Conservation (phyloP, 2,329 filamentous ascomycete species). For the Microsporum canis region DNA sequence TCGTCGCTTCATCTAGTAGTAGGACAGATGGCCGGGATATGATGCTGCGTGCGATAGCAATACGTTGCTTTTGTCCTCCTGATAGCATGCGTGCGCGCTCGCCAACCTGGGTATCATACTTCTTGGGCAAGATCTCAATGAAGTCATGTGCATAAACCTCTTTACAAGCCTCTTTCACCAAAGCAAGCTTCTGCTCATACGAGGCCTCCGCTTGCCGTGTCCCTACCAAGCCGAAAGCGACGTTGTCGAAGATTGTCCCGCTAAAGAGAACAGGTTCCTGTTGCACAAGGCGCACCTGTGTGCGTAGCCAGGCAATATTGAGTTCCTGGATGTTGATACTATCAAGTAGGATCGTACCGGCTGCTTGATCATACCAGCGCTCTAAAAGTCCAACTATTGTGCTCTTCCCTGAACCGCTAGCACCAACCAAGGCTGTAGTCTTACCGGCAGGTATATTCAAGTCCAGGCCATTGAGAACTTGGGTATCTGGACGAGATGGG, state of each 20-base stretch:
- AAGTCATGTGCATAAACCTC: slow-evolving; percentile 51
- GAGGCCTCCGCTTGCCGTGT: slow-evolving; percentile 31
- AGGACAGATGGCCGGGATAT: slow-evolving; percentile 74
- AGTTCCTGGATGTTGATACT: slow-evolving; percentile 61
- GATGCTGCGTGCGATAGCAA: slow-evolving; percentile 72
- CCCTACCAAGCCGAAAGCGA: slow-evolving; percentile 43
- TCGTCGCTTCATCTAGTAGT: slow-evolving; percentile 24
- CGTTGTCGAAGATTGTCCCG: slow-evolving; percentile 73
- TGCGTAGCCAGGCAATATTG: slow-evolving; percentile 64
- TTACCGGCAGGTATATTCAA: slow-evolving; percentile 67
- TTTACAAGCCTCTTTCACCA: slow-evolving; percentile 33
- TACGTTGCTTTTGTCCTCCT: slow-evolving; percentile 41
- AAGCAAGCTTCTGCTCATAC: slow-evolving; percentile 13
- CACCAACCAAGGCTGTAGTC: slow-evolving; percentile 64
- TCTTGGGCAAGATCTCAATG: slow-evolving; percentile 42
- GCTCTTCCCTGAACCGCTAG: slow-evolving; percentile 41
- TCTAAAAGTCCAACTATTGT: slow-evolving; percentile 24
- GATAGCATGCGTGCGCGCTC: slow-evolving; percentile 44
- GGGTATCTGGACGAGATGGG: slow-evolving; percentile 23
- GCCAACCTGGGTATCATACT: slow-evolving; percentile 39
- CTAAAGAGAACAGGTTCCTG: slow-evolving; percentile 80
- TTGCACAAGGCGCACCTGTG: slow-evolving; percentile 72
- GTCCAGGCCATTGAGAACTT: slow-evolving; percentile 30
- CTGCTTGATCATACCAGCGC: slow-evolving; percentile 66
- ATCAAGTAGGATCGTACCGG: slow-evolving; percentile 63